A percentile compares a stretch with the other conserved stretches of the same genome.
Conservation (phyloP, 768 basidiomycete species). For the Leccinum barrowsii region DNA sequence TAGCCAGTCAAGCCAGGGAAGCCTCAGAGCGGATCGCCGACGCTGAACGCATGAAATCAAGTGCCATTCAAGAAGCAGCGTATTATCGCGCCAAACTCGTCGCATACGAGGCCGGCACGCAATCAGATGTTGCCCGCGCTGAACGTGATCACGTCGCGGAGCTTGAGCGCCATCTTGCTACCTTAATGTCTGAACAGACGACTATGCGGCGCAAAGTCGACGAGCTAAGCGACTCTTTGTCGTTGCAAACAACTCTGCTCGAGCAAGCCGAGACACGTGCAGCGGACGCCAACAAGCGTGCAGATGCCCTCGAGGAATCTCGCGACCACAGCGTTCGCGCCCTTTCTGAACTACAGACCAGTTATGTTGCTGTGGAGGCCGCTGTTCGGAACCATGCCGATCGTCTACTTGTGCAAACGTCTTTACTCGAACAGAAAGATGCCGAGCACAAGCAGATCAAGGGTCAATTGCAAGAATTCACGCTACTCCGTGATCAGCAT, state of each 20-base stretch:
- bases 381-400: slow-evolving; percentile 76
- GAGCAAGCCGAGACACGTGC: slow-evolving; percentile 80
- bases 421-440: slow-evolving; percentile 71
- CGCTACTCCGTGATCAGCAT: slow-evolving; percentile 74
- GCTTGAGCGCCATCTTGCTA: slow-evolving; percentile 68
- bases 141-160: slow-evolving; percentile 76
- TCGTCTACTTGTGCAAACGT: slow-evolving; percentile 67
- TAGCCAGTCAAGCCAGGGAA: slow-evolving; percentile 71
- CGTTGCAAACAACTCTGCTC: slow-evolving; percentile 70
- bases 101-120: slow-evolving; percentile 71
- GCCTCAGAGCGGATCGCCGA: slow-evolving; percentile 77
- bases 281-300: slow-evolving; percentile 68
- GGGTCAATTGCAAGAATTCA: slow-evolving; percentile 69
- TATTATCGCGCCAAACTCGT: slow-evolving; percentile 95
- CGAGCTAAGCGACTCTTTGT: slow-evolving; percentile 70
- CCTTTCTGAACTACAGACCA: slow-evolving; percentile 67
- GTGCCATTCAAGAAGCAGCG: slow-evolving; percentile 89
- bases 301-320: slow-evolving; percentile 67
- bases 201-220: slow-evolving; percentile 66
- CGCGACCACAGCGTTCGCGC: slow-evolving; percentile 62
- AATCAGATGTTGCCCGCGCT: slow-evolving; percentile 60
- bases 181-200: slow-evolving; percentile 58
- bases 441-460: slow-evolving; percentile 68
- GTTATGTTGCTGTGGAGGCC: slow-evolving; percentile 54
- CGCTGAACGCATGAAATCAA: slow-evolving; percentile 70